Conservation (phyloP, 2,329 filamentous ascomycete genomes). For the Verticillium klebahnii region DNA sequence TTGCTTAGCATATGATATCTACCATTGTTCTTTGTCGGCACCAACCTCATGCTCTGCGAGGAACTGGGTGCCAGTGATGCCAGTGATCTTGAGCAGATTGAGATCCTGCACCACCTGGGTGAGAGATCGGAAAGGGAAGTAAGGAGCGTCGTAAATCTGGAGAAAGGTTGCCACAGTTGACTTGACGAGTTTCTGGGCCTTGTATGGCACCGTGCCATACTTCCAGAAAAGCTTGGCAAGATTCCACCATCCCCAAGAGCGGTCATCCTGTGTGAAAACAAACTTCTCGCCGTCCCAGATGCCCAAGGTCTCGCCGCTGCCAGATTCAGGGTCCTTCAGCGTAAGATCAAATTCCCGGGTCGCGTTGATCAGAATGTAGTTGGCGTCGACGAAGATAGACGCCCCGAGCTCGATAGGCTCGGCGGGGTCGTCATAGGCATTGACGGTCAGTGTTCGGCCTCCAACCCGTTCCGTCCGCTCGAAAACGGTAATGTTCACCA, state of each 20-base stretch:
- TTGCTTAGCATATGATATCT: not conserved
- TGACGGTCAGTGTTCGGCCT: slow-evolving; percentile 80
- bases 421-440: slow-evolving; percentile 63
- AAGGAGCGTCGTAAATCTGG: slow-evolving; percentile 71
- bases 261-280: slow-evolving; percentile 60
- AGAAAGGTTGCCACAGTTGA: slow-evolving; percentile 68
- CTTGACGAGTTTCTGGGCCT: slow-evolving; percentile 68
- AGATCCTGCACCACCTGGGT: slow-evolving; percentile 63
- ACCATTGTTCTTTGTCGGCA: not conserved
- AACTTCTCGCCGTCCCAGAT: slow-evolving; percentile 82
- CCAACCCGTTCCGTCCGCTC: slow-evolving; percentile 76
- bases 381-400: slow-evolving; percentile 84
- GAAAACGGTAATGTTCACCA: slow-evolving; percentile 80
- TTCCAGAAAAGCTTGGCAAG: slow-evolving; percentile 75
- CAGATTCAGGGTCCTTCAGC: slow-evolving; percentile 37
- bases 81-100: slow-evolving; percentile 61
- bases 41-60: slow-evolving; percentile 58
- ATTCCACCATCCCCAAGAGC: slow-evolving; percentile 71
- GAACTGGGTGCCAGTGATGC: slow-evolving; percentile 68
- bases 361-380: slow-evolving; percentile 75
- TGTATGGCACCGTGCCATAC: slow-evolving; percentile 76
- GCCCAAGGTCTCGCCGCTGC: slow-evolving; percentile 56
- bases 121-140: slow-evolving; percentile 80
- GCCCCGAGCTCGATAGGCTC: slow-evolving; percentile 81
- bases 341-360: slow-evolving; percentile 66